phyloP scores from a whole-genome alignment of 1,284 basidiomycete genomes.

The Fomitopsis betulina region DNA sequence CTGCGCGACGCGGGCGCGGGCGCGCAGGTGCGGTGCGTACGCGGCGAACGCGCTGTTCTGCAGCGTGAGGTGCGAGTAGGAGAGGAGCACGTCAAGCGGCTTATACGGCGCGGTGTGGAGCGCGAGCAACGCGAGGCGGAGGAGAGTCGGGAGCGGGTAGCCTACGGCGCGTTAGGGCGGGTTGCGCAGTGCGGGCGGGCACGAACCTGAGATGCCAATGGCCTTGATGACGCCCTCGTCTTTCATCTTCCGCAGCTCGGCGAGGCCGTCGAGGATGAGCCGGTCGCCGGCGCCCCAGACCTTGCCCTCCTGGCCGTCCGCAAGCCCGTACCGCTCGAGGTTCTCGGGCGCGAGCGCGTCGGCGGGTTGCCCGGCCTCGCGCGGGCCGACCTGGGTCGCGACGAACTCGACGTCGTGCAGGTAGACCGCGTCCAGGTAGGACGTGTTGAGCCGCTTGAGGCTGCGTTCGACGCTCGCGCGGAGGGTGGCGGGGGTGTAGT shows the following conservation, averaged over 20 bases:
- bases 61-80: slow-evolving; percentile 86
- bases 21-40: slow-evolving; percentile 58
- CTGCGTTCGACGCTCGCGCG: slow-evolving; percentile 69
- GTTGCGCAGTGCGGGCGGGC: not conserved
- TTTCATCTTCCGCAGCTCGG: slow-evolving; percentile 72
- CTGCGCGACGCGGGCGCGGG: slow-evolving; percentile 63
- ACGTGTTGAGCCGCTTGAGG: slow-evolving; percentile 71
- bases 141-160: slow-evolving; percentile 85
- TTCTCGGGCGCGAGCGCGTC: slow-evolving; percentile 44
- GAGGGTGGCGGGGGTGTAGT: slow-evolving; percentile 75
- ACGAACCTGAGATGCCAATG: slow-evolving; percentile 81
- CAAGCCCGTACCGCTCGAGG: slow-evolving; percentile 54
- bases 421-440: slow-evolving; percentile 84
- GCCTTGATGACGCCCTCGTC: slow-evolving; percentile 73
- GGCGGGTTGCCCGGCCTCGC: slow-evolving; percentile 48
- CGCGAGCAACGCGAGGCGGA: slow-evolving; percentile 80
- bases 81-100: slow-evolving; percentile 78
- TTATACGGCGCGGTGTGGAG: slow-evolving; percentile 56
- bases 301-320: slow-evolving; percentile 50
- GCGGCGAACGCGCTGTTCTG: slow-evolving; percentile 68
- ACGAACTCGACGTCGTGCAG: slow-evolving; percentile 94
- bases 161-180: slow-evolving; percentile 38
- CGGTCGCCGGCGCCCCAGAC: slow-evolving; percentile 79
- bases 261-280: slow-evolving; percentile 69
- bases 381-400: slow-evolving; percentile 49